A percentile compares a stretch with the other conserved stretches of the same genome.
Conservation (phyloP, 345 rosid genomes). For the Lepidium sativum region DNA sequence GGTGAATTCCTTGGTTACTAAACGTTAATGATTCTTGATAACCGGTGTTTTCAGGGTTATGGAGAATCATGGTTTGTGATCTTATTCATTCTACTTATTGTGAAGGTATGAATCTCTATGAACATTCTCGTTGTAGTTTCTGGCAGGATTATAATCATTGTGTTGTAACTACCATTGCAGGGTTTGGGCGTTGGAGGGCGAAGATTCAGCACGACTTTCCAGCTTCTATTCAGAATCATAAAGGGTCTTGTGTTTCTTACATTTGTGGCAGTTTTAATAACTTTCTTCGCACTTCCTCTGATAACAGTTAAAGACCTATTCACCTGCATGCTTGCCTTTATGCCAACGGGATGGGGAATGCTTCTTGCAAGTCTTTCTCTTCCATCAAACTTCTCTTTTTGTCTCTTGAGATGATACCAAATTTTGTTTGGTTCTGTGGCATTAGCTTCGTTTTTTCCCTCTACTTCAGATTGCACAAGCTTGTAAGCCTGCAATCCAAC, state of each 20-base stretch:
- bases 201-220: conserved; percentile 60
- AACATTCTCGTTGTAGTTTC: not conserved
- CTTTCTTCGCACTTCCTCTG: conserved; percentile 53
- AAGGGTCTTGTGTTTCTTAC: conserved; percentile 64
- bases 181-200: conserved; percentile 60
- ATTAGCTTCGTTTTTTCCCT: not conserved
- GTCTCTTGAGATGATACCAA: not conserved
- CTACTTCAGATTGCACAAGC: conserved; percentile 72
- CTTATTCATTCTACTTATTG: conserved; percentile 18
- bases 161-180: conserved; percentile 24
- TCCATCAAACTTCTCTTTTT: not conserved
- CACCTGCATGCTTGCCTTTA: conserved; percentile 71
- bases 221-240: conserved; percentile 65
- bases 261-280: conserved; percentile 42
- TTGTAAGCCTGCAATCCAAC: conserved; percentile 49
- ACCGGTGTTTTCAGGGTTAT: conserved; percentile 25
- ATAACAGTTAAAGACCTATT: conserved; percentile 63
- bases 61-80: conserved; percentile 32
- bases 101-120: conserved; percentile 28
- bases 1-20: not conserved
- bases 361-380: conserved; percentile 47
- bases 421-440: not conserved
- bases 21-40: not conserved
- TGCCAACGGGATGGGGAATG: conserved; percentile 96
- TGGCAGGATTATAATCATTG: not conserved